Evolutionary conservation across 441 rosid genomes (phyloP), one percentile per base, ranked within the genome.

Genomic region (Populus hybrid): DNA sequence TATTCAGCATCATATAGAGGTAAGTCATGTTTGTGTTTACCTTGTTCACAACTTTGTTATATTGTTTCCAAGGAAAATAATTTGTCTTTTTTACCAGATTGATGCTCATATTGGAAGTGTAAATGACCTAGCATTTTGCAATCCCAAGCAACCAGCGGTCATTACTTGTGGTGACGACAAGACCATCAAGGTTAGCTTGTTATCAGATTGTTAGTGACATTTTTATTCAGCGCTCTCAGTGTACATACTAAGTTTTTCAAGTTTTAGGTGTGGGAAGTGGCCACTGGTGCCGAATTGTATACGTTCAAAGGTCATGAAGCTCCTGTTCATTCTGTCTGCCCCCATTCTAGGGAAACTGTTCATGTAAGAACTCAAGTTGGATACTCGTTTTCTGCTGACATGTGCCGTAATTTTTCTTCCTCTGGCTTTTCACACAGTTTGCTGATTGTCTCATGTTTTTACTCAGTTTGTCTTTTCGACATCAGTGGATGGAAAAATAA

Each of bases 151-250:
- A 72, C 78, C 77, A 46, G 77, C 3, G 32, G 32, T 87, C 24
- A 75, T 88, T 61, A 88, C 92, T 69, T 88, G 94, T 26, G 94
- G 94, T 32, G 94, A 90, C 71, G 94, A 90, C 87, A 90, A 83
- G 87, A 81, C 82, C 70, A 85, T 90, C 78, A 89, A 82, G 94
- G 93, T 90, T 80, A 67, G 26, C 28, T 14, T 68, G 35, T 42
- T 54, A 21, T 10, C 24, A 35, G 57, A 21, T 40, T 63, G 8
- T 10, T 34, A 34, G 11, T 35, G 20, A 9, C 61, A 65, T 32
- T 40, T 5, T 16, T 38, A 26, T 14, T n/a, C 8, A 10, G 73
- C 0, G 5, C 1, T 23, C 28, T 70, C 8, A 3, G 6, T 67
- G 38, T 69, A 24, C 26, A 26, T 50, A 72, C 65, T 54, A 54